Base-by-base conservation (phyloP, 2,329 filamentous ascomycete genomes). In the Thielaviopsis populi region DNA sequence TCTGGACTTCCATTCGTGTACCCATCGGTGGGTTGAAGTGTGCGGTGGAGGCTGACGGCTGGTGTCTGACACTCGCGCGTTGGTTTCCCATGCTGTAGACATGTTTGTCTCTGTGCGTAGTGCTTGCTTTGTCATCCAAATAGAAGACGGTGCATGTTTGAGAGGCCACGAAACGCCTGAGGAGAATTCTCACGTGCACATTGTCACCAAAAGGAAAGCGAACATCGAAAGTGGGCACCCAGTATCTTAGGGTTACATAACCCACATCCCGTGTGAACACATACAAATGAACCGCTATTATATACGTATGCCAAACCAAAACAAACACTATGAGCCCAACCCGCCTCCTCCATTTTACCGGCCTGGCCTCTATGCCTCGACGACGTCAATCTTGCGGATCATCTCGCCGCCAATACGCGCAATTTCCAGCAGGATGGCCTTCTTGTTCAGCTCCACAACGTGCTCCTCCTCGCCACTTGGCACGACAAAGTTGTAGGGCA, bases 341-440 rank as follows among this genome's bases (percentile, higher is more conserved):
- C 24, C 46, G 43, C 27, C 8, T 46, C 56, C 53, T 8, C 30
- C n/a, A n/a, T 50, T 64, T 40, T 58, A 22, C 63, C 42, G 22
- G 13, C 41, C 42, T 27, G 53, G 53, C 63, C 22, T 69, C 64
- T 42, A 46, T 2, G 68, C 69, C 37, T 69, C 68, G 3, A 69
- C 66, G 3, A 71, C 74, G 69, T 91, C 84, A 64, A 92, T 83
- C 70, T 74, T 82, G 68, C 82, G 79, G 56, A 96, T 78, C 73
- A 96, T 71, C 65, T 85, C 81, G 1, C 82, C 84, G 8, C 84
- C 84, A 48, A 86, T 76, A 67, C 84, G 81, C 50, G 83, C 83
- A 72, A 95, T 89, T 74, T 94, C 89, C 40, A 83, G 77, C 61
- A 91, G 70, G 4, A 94, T 83, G 0, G 80, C 85, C 50, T 78